Conservation (phyloP, 1,284 basidiomycete species). For the Filobasidium uniguttulatum region DNA sequence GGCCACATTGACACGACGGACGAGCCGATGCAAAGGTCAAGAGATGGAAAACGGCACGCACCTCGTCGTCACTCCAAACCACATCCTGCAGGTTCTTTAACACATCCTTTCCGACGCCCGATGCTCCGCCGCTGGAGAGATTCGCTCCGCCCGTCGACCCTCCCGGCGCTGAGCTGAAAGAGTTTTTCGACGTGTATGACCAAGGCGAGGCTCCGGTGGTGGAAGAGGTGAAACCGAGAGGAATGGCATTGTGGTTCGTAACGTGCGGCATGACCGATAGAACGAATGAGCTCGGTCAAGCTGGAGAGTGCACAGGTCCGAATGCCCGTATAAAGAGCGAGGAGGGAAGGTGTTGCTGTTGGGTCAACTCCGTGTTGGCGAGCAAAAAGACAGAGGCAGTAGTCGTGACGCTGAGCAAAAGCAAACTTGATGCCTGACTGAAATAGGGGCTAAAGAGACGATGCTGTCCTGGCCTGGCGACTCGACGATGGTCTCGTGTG, state of each 20-base stretch:
- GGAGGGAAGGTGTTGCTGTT: too few relatives aligned
- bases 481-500: too few relatives aligned
- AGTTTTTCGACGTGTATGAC: conserved; percentile 2
- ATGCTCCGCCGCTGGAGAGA: too few relatives aligned
- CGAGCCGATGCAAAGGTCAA: background rate
- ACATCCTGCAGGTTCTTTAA: conserved; percentile 73
- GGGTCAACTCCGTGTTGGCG: too few relatives aligned
- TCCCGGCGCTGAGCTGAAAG: background rate
- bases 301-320: too few relatives aligned
- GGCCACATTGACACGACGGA: background rate
- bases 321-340: too few relatives aligned
- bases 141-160: background rate
- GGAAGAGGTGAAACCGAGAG: conserved; percentile 12
- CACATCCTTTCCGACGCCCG: conserved; percentile 17
- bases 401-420: too few relatives aligned
- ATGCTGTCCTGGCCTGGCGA: too few relatives aligned
- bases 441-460: too few relatives aligned
- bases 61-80: conserved; percentile 94
- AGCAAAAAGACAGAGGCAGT: too few relatives aligned
- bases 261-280: background rate
- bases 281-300: too few relatives aligned
- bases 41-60: conserved; percentile 18
- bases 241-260: background rate
- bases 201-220: conserved; percentile 8
- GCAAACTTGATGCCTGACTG: too few relatives aligned